Conservation (phyloP, 331 rosid species). For the Arachis monticola region DNA sequence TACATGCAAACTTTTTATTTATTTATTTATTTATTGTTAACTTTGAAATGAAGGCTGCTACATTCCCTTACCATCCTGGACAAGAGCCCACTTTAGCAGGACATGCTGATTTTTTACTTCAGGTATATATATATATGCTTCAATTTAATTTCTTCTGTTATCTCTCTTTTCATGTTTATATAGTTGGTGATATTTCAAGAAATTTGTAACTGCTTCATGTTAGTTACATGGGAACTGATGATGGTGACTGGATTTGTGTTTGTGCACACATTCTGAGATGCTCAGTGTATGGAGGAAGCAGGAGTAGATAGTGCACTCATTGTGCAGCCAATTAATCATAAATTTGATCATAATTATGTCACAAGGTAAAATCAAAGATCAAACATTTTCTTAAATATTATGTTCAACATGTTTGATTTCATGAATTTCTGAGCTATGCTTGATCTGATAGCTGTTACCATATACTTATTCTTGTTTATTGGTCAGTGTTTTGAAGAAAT, state of each 20-base stretch:
- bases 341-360: slow-evolving; percentile 82
- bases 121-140: slow-evolving; percentile 49
- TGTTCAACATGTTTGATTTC: slow-evolving; percentile 10
- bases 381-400: not conserved
- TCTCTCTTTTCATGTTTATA: not conserved
- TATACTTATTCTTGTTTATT: slow-evolving; percentile 11
- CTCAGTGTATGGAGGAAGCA: slow-evolving; percentile 87
- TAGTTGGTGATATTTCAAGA: not conserved
- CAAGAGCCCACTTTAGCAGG: slow-evolving; percentile 79
- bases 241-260: slow-evolving; percentile 7
- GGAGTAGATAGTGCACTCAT: slow-evolving; percentile 88
- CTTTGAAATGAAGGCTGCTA: slow-evolving; percentile 55
- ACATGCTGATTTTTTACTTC: slow-evolving; percentile 67
- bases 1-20: not conserved
- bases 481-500: slow-evolving; percentile 76
- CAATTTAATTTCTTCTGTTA: not conserved
- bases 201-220: slow-evolving; percentile 3
- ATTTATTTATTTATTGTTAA: not conserved
- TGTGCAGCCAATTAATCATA: slow-evolving; percentile 93
- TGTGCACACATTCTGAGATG: not conserved
- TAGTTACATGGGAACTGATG: slow-evolving; percentile 27
- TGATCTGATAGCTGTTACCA: slow-evolving; percentile 29
- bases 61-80: slow-evolving; percentile 79
- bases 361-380: slow-evolving; percentile 60
- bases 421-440: slow-evolving; percentile 10